phyloP scores from a whole-genome alignment of 2,329 filamentous ascomycete species.

The Fusarium nelsonii region DNA sequence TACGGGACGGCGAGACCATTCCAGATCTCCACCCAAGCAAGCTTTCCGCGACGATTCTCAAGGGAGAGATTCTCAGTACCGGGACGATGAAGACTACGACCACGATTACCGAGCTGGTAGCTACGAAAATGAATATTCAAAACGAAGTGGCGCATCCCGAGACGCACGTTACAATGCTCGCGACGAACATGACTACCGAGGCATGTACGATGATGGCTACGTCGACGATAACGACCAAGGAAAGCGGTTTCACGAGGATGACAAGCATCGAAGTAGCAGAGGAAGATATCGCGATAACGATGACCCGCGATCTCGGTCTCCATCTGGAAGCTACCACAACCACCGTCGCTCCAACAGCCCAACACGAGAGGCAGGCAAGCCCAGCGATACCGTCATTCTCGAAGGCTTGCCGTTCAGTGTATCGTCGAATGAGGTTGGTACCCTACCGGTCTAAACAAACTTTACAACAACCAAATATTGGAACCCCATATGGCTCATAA shows the following conservation, averaged over 20 bases:
- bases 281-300: constrained; percentile 42
- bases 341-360: constrained; percentile 54
- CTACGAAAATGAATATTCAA: constrained; percentile 47
- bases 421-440: constrained; percentile 65
- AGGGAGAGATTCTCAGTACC: constrained; percentile 47
- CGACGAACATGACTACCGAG: constrained; percentile 53
- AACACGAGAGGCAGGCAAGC: constrained; percentile 55
- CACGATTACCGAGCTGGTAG: constrained; percentile 45
- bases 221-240: constrained; percentile 46
- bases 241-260: constrained; percentile 42
- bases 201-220: constrained; percentile 57
- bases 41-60: constrained; percentile 53
- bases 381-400: constrained; percentile 66
- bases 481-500: constrained; percentile 16
- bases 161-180: constrained; percentile 45
- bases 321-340: constrained; percentile 45
- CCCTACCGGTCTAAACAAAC: constrained; percentile 40
- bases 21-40: constrained; percentile 59
- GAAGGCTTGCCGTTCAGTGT: constrained; percentile 65
- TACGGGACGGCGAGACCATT: constrained; percentile 58
- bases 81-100: constrained; percentile 45
- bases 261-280: constrained; percentile 34
- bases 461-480: constrained; percentile 13
- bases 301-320: constrained; percentile 45
- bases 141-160: constrained; percentile 42